A percentile compares a stretch with the other conserved stretches of the same genome.
phyloP scores from a whole-genome alignment of 148 eudicot species.

The Rhododendron ferrugineum region DNA sequence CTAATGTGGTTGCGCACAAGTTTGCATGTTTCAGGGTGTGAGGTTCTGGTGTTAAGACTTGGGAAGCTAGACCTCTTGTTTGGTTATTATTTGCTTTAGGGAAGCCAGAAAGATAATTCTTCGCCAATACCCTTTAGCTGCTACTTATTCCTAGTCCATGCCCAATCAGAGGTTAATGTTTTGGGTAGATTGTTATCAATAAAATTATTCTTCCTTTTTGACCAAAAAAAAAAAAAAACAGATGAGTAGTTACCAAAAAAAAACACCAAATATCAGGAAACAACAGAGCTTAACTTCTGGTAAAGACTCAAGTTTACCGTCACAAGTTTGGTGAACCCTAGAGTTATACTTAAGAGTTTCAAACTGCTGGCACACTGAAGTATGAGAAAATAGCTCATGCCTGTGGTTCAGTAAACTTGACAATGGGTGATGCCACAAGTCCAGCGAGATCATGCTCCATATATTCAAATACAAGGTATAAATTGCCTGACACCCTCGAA shows the following conservation, averaged over 20 bases:
- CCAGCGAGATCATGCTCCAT: conserved; percentile 74
- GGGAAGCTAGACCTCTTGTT: not conserved
- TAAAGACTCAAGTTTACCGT: not conserved
- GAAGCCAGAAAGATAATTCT: not conserved
- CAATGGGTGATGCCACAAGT: conserved; percentile 38
- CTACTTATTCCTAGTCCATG: too few species aligned
- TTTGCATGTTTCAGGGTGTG: not conserved
- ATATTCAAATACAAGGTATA: conserved; percentile 61
- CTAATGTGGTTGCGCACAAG: not conserved
- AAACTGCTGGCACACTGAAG: not conserved
- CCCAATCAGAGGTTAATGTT: not conserved
- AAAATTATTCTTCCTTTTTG: not conserved
- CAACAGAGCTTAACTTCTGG: not conserved
- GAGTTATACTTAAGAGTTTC: not conserved
- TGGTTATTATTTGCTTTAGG: not conserved
- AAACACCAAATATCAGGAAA: not conserved
- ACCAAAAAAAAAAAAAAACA: too few species aligned
- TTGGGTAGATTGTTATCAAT: not conserved
- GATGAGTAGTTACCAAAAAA: too few species aligned
- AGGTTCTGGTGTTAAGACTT: not conserved
- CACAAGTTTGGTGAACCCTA: not conserved
- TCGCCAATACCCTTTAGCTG: too few species aligned
- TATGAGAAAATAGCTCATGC: conserved; percentile 15
- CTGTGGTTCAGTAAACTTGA: conserved; percentile 55
- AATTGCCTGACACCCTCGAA: conserved; percentile 46